These are phyloP conservation scores for Bodo saltans DNA, from an alignment of 78 protist species.

Conservation along the genomic window DNA sequence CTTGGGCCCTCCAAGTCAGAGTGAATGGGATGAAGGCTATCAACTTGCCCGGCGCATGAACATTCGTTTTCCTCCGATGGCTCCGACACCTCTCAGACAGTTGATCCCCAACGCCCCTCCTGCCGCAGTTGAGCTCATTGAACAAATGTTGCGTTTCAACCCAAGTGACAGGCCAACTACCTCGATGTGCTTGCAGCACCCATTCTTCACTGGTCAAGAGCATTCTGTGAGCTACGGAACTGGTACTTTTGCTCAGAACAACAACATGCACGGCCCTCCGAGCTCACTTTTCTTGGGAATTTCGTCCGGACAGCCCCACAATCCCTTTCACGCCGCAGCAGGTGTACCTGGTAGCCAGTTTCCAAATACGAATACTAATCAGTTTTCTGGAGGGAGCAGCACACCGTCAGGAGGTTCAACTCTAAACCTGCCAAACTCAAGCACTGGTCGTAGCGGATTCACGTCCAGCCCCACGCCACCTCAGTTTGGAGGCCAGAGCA, in stretches of 20 bases:
- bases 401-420: no score
- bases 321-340: not conserved
- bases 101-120: constrained; percentile 13
- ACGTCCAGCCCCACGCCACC: no score
- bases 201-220: constrained; percentile 11
- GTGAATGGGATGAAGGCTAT: constrained; percentile 71
- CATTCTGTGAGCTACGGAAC: not conserved
- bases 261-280: no score
- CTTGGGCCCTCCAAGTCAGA: constrained; percentile 80
- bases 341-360: no score
- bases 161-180: constrained; percentile 25
- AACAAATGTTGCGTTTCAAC: constrained; percentile 22
- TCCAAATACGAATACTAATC: no score
- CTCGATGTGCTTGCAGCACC: constrained; percentile 12
- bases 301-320: not conserved
- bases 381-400: no score
- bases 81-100: constrained; percentile 5
- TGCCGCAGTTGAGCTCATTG: constrained; percentile 32
- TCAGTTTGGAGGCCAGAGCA: no score
- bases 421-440: no score
- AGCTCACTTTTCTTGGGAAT: not conserved
- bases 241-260: no score
- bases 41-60: constrained; percentile 64
- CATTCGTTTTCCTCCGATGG: constrained; percentile 40
- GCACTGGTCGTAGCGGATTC: no score